Percentiles rank a stretch among this genome's conserved stretches.
Conservation (phyloP, 805 yeast species). For the Metschnikowia gelsemii region DNA sequence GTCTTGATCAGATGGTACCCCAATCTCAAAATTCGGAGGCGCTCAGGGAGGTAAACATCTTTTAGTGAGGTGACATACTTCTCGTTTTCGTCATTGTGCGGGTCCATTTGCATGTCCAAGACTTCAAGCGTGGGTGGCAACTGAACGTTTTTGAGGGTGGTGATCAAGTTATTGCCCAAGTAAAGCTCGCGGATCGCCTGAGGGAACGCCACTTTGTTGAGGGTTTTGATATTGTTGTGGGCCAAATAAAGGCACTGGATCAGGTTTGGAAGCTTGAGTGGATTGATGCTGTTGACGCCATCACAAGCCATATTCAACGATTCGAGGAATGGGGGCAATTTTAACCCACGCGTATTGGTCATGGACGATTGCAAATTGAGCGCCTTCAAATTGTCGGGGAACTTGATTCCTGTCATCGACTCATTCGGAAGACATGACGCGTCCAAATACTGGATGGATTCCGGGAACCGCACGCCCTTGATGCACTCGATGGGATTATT, state of each 20-base stretch:
- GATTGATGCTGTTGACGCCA: constrained; percentile 47
- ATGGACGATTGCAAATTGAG: constrained; percentile 44
- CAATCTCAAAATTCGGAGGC: constrained; percentile 35
- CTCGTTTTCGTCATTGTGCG: constrained; percentile 41
- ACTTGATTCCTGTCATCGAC: constrained; percentile 47
- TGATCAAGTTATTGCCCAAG: constrained; percentile 42
- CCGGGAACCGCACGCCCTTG: constrained; percentile 43
- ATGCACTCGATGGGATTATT: constrained; percentile 44
- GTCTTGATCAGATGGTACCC: constrained; percentile 41
- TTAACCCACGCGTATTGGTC: constrained; percentile 46
- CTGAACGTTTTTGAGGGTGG: constrained; percentile 44
- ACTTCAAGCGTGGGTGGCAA: constrained; percentile 40
- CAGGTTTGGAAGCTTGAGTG: constrained; percentile 42
- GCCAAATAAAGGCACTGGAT: constrained; percentile 38
- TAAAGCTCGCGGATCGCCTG: constrained; percentile 33
- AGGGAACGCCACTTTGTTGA: constrained; percentile 44
- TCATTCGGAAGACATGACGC: constrained; percentile 45
- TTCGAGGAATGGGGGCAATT: constrained; percentile 34
- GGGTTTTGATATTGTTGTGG: constrained; percentile 44
- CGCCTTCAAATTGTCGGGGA: constrained; percentile 38
- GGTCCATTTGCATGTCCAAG: constrained; percentile 44
- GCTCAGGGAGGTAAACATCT: constrained; percentile 40
- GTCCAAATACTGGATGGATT: constrained; percentile 35
- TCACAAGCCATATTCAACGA: constrained; percentile 35
- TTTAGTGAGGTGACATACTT: constrained; percentile 42